Conservation (phyloP, 2,329 filamentous ascomycete species). For the Ustulina deusta region DNA sequence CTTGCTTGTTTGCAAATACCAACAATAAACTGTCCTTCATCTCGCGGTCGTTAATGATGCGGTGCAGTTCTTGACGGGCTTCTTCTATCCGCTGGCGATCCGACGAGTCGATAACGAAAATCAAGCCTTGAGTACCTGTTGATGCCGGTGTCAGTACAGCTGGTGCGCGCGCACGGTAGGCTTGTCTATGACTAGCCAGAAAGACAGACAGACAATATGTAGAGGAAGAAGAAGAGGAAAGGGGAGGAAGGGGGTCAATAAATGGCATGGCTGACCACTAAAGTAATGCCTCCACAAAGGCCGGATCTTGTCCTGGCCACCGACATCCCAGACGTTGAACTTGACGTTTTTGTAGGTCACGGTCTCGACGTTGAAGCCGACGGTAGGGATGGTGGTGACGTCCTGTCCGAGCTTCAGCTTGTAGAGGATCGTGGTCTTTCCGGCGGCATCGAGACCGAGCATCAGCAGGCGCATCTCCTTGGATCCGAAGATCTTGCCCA, state of each 20-base stretch:
- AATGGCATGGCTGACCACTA: constrained; percentile 66
- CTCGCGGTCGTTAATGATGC: constrained; percentile 97
- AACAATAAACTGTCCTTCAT: constrained; percentile 95
- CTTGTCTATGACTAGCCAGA: neutral
- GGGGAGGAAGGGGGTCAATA: too few species aligned
- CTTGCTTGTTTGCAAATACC: constrained; percentile 99
- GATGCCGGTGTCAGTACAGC: constrained; percentile 24
- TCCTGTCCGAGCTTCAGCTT: constrained; percentile 99
- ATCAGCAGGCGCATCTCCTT: constrained; percentile 99
- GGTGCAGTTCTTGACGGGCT: constrained; percentile 91
- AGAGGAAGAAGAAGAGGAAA: neutral
- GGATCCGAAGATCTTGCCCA: constrained; percentile 98
- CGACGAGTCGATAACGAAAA: constrained; percentile 98
- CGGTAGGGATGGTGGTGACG: constrained; percentile 97
- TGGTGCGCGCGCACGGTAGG: neutral
- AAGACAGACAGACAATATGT: neutral
- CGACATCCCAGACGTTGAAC: constrained; percentile 99
- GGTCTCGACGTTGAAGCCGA: constrained; percentile 99
- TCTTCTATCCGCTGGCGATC: constrained; percentile 93
- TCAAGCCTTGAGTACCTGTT: constrained; percentile 91
- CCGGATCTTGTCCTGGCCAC: constrained; percentile 98
- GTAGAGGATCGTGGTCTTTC: constrained; percentile 99
- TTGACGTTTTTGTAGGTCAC: constrained; percentile 99
- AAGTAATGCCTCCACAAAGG: constrained; percentile 99
- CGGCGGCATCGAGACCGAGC: constrained; percentile 96